Conservation (phyloP, 345 rosid genomes). For the Acer campestre region DNA sequence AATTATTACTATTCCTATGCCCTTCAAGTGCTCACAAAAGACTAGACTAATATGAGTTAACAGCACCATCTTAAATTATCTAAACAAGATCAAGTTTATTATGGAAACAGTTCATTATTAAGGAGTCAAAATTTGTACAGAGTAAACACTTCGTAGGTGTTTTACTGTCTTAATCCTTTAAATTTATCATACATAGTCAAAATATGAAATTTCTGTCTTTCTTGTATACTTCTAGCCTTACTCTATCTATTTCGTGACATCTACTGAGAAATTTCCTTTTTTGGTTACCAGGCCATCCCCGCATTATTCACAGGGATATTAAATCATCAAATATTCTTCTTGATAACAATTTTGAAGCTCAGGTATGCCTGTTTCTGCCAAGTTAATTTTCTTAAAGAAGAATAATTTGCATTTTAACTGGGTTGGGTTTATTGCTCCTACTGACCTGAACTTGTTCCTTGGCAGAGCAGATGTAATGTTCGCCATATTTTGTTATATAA, state of each 20-base stretch:
- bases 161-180: not conserved
- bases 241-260: not conserved
- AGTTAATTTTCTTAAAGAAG: constrained; percentile 7
- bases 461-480: constrained; percentile 8
- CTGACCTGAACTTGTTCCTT: constrained; percentile 3
- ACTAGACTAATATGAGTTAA: constrained; percentile 4
- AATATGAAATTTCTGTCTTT: not conserved
- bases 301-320: constrained; percentile 96
- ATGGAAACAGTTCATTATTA: not conserved
- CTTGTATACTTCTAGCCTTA: constrained; percentile 4
- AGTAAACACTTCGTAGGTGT: not conserved
- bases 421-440: constrained; percentile 3
- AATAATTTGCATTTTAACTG: constrained; percentile 14
- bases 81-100: not conserved
- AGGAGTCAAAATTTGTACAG: not conserved
- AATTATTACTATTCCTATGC: not conserved
- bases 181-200: not conserved
- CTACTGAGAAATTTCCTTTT: constrained; percentile 8
- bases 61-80: constrained; percentile 9
- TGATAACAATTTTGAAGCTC: constrained; percentile 85
- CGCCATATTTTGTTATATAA: constrained; percentile 1
- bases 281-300: constrained; percentile 80
- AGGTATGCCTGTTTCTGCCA: constrained; percentile 48
- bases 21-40: constrained; percentile 10
- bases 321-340: constrained; percentile 96